These are phyloP conservation scores for Hypoxylon sp. DNA, from an alignment of 2,329 filamentous ascomycete species.

Conservation along the genomic window DNA sequence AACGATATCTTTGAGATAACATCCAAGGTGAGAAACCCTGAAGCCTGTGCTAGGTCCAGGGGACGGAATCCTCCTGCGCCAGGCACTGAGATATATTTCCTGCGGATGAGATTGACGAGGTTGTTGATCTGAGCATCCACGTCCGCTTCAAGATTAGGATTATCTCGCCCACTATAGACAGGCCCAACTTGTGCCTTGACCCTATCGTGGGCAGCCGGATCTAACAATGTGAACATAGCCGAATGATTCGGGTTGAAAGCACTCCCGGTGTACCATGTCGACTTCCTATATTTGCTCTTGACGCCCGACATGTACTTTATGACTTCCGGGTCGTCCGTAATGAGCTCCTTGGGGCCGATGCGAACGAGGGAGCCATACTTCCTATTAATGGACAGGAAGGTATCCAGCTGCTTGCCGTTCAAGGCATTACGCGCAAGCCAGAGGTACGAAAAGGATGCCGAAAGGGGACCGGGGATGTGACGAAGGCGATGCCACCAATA, in stretches of 20 bases:
- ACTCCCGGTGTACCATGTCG: slow-evolving; percentile 30
- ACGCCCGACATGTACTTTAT: slow-evolving; percentile 31
- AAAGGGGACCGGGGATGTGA: slow-evolving; percentile 32
- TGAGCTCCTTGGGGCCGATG: slow-evolving; percentile 39
- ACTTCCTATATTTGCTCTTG: slow-evolving; percentile 33
- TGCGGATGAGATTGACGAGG: slow-evolving; percentile 30
- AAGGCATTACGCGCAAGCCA: slow-evolving; percentile 23
- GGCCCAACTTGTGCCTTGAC: slow-evolving; percentile 34
- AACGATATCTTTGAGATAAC: slow-evolving; percentile 41
- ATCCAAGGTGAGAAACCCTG: slow-evolving; percentile 38
- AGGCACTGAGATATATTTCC: slow-evolving; percentile 26
- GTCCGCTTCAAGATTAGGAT: slow-evolving; percentile 27
- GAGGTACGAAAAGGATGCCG: slow-evolving; percentile 33
- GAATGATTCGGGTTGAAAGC: slow-evolving; percentile 32
- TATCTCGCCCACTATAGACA: slow-evolving; percentile 39
- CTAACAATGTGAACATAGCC: slow-evolving; percentile 26
- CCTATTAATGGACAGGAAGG: not conserved
- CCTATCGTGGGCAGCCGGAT: slow-evolving; percentile 33
- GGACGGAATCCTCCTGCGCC: slow-evolving; percentile 5
- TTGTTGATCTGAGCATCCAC: slow-evolving; percentile 31
- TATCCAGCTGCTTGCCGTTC: slow-evolving; percentile 13
- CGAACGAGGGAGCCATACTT: slow-evolving; percentile 33
- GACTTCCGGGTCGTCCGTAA: slow-evolving; percentile 37
- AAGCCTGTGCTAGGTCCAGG: slow-evolving; percentile 21
- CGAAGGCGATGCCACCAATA: slow-evolving; percentile 35